Base-by-base conservation (phyloP, 352 stramenopile species). In the Phytophthora fragariae region DNA sequence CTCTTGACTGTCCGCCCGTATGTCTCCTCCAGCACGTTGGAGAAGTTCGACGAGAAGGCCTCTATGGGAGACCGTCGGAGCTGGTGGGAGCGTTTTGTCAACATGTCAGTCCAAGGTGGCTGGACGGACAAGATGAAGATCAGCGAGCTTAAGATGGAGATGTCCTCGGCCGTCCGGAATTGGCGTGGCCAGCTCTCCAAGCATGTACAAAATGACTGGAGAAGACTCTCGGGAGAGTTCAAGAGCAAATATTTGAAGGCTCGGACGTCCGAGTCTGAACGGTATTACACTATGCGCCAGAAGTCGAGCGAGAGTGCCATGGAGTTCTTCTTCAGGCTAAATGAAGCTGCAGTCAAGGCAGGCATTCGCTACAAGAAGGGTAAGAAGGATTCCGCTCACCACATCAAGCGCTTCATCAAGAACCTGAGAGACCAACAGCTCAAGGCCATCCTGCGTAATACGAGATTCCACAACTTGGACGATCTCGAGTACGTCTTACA, bases 281-380 rank as follows among this genome's bases (percentile, higher is more conserved):
- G 37, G 4, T 63, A 63, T 14, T 54, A 27, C 39, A 63, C 57
- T 1, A 63, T 63, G 57, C 54, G 27, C 4, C 57, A 63, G 37
- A 63, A 63, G 37, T 17, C 37, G 7, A 11, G 5, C 14, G 21
- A 63, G n/a, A 63, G 4, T 10, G 6, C 57, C 24, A 27, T 27
- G 24, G 24, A 27, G 24, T 27, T 27, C 24, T 27, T 27, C 24
- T 27, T 2, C 24, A 27, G 24, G 24, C 2, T 27, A 2, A 27
- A 27, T 2, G 24, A 27, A 27, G 24, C 24, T 1, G 24, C 24
- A 2, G 24, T 27, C 24, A 27, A 27, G 24, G 24, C 24, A 1
- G 24, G 24, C 2, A 27, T 27, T 27, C 24, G 24, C 24, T 27
- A 27, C 24, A 27, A 27, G 24, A 27, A 27, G 2, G 24, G 24